A percentile compares a stretch with the other conserved stretches of the same genome.
These are phyloP conservation scores for Senna tora DNA, from an alignment of 306 rosid species.

Conservation along the genomic window DNA sequence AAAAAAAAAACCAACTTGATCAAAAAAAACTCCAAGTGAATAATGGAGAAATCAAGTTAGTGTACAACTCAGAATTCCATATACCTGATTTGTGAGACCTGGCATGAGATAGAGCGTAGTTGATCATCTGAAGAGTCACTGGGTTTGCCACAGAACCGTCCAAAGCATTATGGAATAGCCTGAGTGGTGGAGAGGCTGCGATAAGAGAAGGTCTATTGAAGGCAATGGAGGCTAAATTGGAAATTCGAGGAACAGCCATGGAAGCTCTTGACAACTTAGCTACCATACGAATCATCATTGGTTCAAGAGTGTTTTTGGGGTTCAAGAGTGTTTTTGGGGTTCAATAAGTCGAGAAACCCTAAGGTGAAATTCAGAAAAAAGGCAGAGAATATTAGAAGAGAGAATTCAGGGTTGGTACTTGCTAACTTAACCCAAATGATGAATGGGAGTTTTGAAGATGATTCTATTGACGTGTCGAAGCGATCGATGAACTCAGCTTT, in stretches of 20 bases:
- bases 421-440: neutral
- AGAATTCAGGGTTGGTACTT: neutral
- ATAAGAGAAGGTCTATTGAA: conserved; percentile 13
- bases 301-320: too few species aligned
- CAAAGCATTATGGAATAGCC: conserved; percentile 50
- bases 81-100: conserved; percentile 81
- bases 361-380: too few species aligned
- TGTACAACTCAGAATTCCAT: neutral
- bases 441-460: neutral
- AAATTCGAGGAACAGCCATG: conserved; percentile 32
- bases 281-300: conserved; percentile 57
- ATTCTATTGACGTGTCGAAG: neutral
- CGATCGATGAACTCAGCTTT: too few species aligned
- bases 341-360: too few species aligned
- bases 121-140: conserved; percentile 69
- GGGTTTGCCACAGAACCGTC: conserved; percentile 54
- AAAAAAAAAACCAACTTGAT: conserved; percentile 15
- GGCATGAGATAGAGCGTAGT: conserved; percentile 76
- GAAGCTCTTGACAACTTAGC: conserved; percentile 48
- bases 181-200: conserved; percentile 40
- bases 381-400: neutral
- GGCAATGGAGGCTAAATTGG: conserved; percentile 41
- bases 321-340: too few species aligned
- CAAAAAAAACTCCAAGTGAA: conserved; percentile 15
- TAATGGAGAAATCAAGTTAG: conserved; percentile 18